phyloP scores from a whole-genome alignment of 495 filamentous ascomycete species.

The Pseudevernia furfuracea region DNA sequence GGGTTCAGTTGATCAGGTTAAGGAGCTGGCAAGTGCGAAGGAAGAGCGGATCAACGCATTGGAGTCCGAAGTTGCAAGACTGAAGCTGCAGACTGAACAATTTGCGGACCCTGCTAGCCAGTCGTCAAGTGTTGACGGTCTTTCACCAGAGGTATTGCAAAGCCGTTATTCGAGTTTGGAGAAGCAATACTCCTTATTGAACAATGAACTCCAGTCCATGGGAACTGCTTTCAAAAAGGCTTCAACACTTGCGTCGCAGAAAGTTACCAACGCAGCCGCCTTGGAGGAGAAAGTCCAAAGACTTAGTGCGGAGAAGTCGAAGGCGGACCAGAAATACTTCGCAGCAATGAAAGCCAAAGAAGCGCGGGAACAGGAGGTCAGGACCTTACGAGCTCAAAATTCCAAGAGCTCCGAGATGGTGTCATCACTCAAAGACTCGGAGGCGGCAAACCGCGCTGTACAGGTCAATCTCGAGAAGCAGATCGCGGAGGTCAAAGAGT shows the following conservation, averaged over 20 bases:
- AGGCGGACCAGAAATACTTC: conserved; percentile 97
- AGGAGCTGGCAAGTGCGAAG: conserved; percentile 68
- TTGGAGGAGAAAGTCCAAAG: conserved; percentile 72
- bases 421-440: conserved; percentile 82
- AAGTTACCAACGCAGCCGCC: conserved; percentile 64
- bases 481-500: conserved; percentile 67
- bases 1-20: conserved; percentile 56
- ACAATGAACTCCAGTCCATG: conserved; percentile 78
- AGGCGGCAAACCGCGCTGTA: conserved; percentile 50
- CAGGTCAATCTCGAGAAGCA: conserved; percentile 88
- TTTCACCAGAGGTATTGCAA: conserved; percentile 61
- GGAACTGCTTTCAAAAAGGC: conserved; percentile 82
- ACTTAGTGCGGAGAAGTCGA: conserved; percentile 78
- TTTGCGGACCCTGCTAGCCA: conserved; percentile 36
- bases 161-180: conserved; percentile 64
- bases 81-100: conserved; percentile 45
- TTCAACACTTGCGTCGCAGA: conserved; percentile 72
- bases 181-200: conserved; percentile 72
- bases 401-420: conserved; percentile 89
- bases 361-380: conserved; percentile 64
- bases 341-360: conserved; percentile 90
- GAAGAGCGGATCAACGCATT: conserved; percentile 68
- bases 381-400: conserved; percentile 71
- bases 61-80: conserved; percentile 70
- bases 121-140: conserved; percentile 40